Base-by-base conservation (phyloP, 148 eudicot genomes). In the Polygonum maritimum region DNA sequence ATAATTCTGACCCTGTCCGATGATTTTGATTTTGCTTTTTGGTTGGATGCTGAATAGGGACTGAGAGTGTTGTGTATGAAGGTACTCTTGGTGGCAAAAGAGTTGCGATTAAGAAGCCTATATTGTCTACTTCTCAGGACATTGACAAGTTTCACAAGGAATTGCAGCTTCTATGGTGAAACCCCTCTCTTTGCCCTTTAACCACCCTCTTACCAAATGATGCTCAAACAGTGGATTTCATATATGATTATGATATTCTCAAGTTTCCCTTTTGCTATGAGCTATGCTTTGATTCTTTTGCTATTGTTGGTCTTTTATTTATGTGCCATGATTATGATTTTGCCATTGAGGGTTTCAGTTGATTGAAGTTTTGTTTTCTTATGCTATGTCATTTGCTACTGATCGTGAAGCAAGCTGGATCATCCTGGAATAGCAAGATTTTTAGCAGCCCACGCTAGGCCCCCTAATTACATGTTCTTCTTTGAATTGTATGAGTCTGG, bases 381-480 rank as follows among this genome's bases (percentile, higher is more conserved):
- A 22, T 71, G 58, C 45, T 77, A 48, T 11, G 35, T 22, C 18
- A 45, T 15, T 73, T 40, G 18, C 48, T 7, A 12, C 65, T 57
- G 78, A 65, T 31, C 57, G 36, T 86, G 88, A 85, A 95, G 99
- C 91, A 89, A 90, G 83, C 76, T 95, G 82, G 90, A 92, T 85
- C 99, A 95, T 81, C 90, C 89, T 4, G 96, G 96, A 54, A 76
- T 95, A 15, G 92, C 88, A 39, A 91, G 77, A 85, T 82, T 95
- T 19, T 78, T 95, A 76, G 99, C 94, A 5, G 99, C 97, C 13
- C 96, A 95, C 65, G 96, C 94, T 12, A 89, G 84, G 84, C 99
- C 99, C 7, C 97, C 96, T 12, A 95, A 92, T 83, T 95, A 95
- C 82, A 82, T 95, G 97, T 88, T 95, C 86, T 95, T 95, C 84